phyloP scores from a whole-genome alignment of 768 basidiomycete genomes.

The Panaeolus cyanescens region DNA sequence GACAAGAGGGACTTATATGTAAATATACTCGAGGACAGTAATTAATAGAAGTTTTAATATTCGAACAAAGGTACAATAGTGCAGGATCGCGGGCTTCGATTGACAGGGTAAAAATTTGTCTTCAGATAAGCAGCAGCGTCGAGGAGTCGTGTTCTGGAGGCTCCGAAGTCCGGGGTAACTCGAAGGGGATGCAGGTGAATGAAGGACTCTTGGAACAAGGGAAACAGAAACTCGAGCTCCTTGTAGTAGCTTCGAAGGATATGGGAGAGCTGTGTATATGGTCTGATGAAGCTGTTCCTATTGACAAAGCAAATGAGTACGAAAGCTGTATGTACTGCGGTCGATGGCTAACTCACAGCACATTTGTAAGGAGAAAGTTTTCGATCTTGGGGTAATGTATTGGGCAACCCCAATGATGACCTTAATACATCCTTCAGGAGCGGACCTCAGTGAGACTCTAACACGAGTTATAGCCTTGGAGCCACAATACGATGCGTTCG shows the following conservation, averaged over 20 bases:
- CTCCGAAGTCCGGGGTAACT: too few species aligned
- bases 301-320: too few species aligned
- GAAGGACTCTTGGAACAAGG: too few species aligned
- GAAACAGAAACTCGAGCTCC: too few species aligned
- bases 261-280: too few species aligned
- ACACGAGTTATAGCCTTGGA: neutral
- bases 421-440: neutral
- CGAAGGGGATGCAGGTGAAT: too few species aligned
- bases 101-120: neutral
- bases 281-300: too few species aligned
- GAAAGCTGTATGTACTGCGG: too few species aligned
- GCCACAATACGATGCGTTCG: neutral
- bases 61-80: neutral
- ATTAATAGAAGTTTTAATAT: neutral
- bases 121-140: neutral
- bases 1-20: neutral
- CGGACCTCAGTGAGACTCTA: neutral
- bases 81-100: neutral
- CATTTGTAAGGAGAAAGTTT: neutral
- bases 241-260: too few species aligned
- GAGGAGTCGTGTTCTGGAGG: too few species aligned
- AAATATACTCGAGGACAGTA: neutral
- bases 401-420: neutral
- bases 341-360: neutral
- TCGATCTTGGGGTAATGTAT: neutral